phyloP scores from a whole-genome alignment of 2,329 filamentous ascomycete genomes.

The Onygena corvina region DNA sequence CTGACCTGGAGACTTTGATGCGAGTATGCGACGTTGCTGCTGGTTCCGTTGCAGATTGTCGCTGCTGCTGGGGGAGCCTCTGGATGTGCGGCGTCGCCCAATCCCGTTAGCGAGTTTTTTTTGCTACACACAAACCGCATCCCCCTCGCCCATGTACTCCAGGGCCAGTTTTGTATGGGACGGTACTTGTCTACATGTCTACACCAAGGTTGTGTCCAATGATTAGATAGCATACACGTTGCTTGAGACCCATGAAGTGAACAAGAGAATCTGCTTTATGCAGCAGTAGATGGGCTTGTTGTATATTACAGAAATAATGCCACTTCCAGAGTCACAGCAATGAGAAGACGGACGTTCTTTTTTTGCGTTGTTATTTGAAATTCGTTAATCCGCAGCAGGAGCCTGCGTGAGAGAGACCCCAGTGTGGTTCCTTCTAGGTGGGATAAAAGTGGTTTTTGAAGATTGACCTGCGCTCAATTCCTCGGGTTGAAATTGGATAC shows the following conservation, averaged over 20 bases:
- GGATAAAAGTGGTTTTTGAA: constrained; percentile 10
- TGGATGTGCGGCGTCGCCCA: constrained; percentile 22
- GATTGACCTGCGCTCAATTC: constrained; percentile 14
- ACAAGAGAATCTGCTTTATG: background rate
- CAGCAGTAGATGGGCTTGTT: background rate
- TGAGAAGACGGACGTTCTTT: background rate
- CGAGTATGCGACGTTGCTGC: constrained; percentile 1
- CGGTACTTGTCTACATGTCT: background rate
- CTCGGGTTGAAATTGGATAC: constrained; percentile 16
- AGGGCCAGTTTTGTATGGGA: background rate
- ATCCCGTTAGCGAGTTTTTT: constrained; percentile 34
- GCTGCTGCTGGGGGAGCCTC: background rate
- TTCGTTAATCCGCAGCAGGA: constrained; percentile 3
- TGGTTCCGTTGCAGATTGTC: constrained; percentile 24
- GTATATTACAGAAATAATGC: constrained; percentile 4
- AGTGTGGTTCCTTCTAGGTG: constrained; percentile 3
- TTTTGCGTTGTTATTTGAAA: background rate
- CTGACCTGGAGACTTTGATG: background rate
- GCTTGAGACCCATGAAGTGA: background rate
- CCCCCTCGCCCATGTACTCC: constrained; percentile 19
- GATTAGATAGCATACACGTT: background rate
- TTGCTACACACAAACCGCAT: constrained; percentile 5
- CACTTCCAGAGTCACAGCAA: background rate
- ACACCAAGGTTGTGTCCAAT: background rate
- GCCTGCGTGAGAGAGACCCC: constrained; percentile 4